Percentiles rank a stretch among this genome's conserved stretches.
phyloP scores from a whole-genome alignment of 495 filamentous ascomycete species.

The Tuber aestivum region DNA sequence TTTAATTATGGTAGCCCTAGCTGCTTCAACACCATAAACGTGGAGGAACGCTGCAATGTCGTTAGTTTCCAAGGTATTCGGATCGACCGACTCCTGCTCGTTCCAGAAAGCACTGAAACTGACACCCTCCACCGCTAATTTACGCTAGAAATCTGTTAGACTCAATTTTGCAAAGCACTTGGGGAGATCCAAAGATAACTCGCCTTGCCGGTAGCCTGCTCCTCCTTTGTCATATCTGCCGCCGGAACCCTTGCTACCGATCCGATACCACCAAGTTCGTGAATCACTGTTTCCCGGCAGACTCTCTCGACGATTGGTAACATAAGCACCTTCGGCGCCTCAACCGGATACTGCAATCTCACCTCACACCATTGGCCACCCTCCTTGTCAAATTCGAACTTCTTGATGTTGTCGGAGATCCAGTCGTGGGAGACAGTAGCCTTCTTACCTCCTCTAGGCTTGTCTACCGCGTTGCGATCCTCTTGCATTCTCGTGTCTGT shows the following conservation, averaged over 20 bases:
- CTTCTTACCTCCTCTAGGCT: slow-evolving; percentile 46
- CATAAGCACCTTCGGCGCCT: slow-evolving; percentile 85
- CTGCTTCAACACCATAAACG: slow-evolving; percentile 90
- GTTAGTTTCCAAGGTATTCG: slow-evolving; percentile 82
- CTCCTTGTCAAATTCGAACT: slow-evolving; percentile 73
- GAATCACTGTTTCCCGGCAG: slow-evolving; percentile 70
- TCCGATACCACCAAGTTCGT: slow-evolving; percentile 70
- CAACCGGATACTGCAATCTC: slow-evolving; percentile 72
- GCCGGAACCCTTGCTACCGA: slow-evolving; percentile 63
- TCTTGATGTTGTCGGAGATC: slow-evolving; percentile 52
- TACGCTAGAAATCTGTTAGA: slow-evolving; percentile 28
- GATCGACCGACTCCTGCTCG: slow-evolving; percentile 78
- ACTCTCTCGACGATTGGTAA: slow-evolving; percentile 79
- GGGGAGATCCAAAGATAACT: slow-evolving; percentile 4
- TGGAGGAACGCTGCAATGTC: slow-evolving; percentile 77
- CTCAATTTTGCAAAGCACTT: neutral
- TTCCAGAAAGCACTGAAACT: slow-evolving; percentile 83
- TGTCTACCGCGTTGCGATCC: slow-evolving; percentile 47
- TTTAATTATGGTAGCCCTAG: slow-evolving; percentile 72
- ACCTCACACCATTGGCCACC: slow-evolving; percentile 70
- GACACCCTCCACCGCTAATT: slow-evolving; percentile 64
- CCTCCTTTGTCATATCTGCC: slow-evolving; percentile 50
- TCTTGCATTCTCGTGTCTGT: slow-evolving; percentile 42
- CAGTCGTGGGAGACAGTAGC: slow-evolving; percentile 20
- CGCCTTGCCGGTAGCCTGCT: slow-evolving; percentile 39